Base-by-base conservation (phyloP, 140 eudicot species). In the Eryngium alpinum region DNA sequence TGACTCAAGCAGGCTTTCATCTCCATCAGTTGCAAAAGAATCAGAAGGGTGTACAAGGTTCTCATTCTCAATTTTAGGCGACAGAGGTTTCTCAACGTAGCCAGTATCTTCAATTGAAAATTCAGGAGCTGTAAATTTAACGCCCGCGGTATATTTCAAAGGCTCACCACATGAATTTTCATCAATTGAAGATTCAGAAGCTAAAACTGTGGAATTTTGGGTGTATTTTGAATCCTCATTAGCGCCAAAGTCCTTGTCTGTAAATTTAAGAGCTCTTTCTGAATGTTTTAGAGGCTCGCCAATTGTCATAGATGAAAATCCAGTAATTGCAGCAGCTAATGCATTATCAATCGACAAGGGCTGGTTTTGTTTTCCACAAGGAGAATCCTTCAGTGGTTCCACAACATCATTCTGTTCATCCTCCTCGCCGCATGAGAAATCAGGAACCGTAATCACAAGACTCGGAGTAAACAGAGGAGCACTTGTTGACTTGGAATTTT, bases 321-420 rank as follows among this genome's bases (percentile, higher is more conserved):
- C 97, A 74, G 91, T 89, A 77, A 93, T 84, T 80, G 98, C 97
- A 44, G 92, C 91, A 83, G 99, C 97, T 82, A 96, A 83, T 38
- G 94, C 96, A 60, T 90, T 93, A 87, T 93, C 94, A 60, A 93
- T 81, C 16, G 97, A 93, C 84, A 90, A 56, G 5, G 89, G n/a
- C 69, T 84, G 86, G 88, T 89, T 93, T 17, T 82, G 86, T 29
- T 80, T 83, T 74, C 73, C 84, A 22, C 56, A 9, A 63, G 88
- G 85, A 77, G 83, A 74, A 62, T 77, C 81, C 62, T 89, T 79
- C 75, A 80, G 83, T 69, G 87, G 81, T 78, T 79, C 87, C 49
- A 79, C 49, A 60, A 59, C 86, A 29, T 75, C 84, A 77, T 85
- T 87, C 38, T 78, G 89, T 86, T 91, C 92, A 81, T 84, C 89